Evolutionary conservation across 441 rosid species (phyloP), one percentile per base, ranked within the genome.

Genomic region (Euphorbia neoarborescens): DNA sequence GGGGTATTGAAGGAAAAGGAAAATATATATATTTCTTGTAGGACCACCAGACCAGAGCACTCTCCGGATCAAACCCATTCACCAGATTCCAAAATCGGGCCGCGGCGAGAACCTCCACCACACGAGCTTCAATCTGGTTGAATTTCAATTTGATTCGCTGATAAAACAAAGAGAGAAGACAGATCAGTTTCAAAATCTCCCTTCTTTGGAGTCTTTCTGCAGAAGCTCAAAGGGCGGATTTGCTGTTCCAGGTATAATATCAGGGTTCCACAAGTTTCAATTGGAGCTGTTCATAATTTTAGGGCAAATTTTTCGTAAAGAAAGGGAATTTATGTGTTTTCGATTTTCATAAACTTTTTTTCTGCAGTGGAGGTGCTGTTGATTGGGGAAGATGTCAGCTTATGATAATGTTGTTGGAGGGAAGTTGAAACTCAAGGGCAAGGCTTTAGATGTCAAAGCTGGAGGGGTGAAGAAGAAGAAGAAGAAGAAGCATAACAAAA

Each of bases 371-470:
- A 11, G 68, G 34, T 24, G 20, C 44, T n/a, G 44, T 11, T 15
- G 60, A 67, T 20, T 22, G n/a, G 32, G 38, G 28, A 51, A 70
- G 59, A 91, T 94, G 99, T 91, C 97, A 0, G 81, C 70, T 4
- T 94, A 84, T 70, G 94, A 90, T 25, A 89, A 88, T 59, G 86
- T 89, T 3, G 86, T 90, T 30, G 89, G 89, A 71, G 96, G 97
- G 75, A 91, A 91, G 82, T 80, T 94, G 69, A 91, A 94, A 84
- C 89, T 94, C 12, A 94, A 94, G 81, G 99, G 97, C 5, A 94
- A 91, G 71, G 92, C 97, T 12, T 83, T 94, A 72, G 92, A 90
- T 73, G 96, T 94, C 76, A 90, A 90, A 78, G 88, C 92, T 68
- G 94, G 91, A 69, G 96, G 95, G 6, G 74, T 85, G 32, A 94